These are phyloP conservation scores for Schizosaccharomyces osmophilus DNA, from an alignment of 805 yeast species.

Conservation along the genomic window DNA sequence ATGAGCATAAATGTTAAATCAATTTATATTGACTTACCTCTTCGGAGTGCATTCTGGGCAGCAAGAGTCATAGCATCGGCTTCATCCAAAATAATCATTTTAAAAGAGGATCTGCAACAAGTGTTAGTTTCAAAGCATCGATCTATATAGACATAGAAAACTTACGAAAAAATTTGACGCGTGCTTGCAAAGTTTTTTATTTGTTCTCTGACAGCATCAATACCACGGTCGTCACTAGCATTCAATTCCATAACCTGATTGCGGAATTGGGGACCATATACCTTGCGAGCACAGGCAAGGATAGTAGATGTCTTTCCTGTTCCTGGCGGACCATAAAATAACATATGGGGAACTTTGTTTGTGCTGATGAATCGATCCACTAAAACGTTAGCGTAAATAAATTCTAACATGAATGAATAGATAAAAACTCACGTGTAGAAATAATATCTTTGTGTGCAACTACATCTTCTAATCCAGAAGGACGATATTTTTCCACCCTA, in stretches of 20 bases:
- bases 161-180: conserved; percentile 54
- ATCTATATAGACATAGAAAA: conserved; percentile 14
- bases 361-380: conserved; percentile 54
- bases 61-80: conserved; percentile 96
- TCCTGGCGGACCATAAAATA: conserved; percentile 85
- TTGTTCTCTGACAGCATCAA: conserved; percentile 63
- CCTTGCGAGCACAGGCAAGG: conserved; percentile 53
- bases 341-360: conserved; percentile 70
- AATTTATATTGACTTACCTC: conserved; percentile 33
- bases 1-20: no score
- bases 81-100: conserved; percentile 75
- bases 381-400: neutral
- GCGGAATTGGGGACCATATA: conserved; percentile 52
- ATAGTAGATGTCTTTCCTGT: conserved; percentile 82
- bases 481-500: conserved; percentile 88
- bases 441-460: conserved; percentile 79
- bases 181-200: conserved; percentile 79
- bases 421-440: conserved; percentile 22
- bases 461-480: conserved; percentile 58
- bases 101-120: conserved; percentile 47
- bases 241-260: conserved; percentile 57
- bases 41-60: conserved; percentile 83
- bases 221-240: conserved; percentile 83
- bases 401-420: neutral
- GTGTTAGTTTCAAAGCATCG: neutral